A percentile compares a stretch with the other conserved stretches of the same genome.
Conservation (phyloP, 2,329 filamentous ascomycete genomes). For the Aspergillus pseudoviridinutans region DNA sequence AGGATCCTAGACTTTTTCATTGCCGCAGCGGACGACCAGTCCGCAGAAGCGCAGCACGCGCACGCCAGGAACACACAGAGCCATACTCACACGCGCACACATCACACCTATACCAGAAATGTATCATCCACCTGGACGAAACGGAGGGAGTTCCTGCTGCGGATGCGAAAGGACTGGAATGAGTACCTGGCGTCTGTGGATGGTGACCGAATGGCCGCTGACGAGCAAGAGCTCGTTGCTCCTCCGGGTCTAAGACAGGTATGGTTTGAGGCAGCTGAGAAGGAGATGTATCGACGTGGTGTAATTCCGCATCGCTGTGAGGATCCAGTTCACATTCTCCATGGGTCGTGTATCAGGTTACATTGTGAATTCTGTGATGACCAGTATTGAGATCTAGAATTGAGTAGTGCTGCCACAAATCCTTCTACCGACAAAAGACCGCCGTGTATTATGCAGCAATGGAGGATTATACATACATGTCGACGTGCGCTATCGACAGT, state of each 20-base stretch:
- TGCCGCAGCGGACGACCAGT: slow-evolving; percentile 16
- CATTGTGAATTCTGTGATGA: slow-evolving; percentile 18
- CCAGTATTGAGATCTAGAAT: neutral
- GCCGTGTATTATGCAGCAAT: too few species aligned
- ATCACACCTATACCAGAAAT: neutral
- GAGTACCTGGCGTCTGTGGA: slow-evolving; percentile 13
- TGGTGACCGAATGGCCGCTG: neutral
- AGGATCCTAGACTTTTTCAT: slow-evolving; percentile 20
- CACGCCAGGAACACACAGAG: neutral
- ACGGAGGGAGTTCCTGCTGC: slow-evolving; percentile 22
- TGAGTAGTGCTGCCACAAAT: neutral
- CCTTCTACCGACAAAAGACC: neutral
- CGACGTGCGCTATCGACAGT: neutral
- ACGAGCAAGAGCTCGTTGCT: neutral
- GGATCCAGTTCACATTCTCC: slow-evolving; percentile 16
- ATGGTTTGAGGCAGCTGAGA: slow-evolving; percentile 23
- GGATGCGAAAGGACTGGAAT: slow-evolving; percentile 20
- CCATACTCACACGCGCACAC: neutral
- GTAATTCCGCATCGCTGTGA: slow-evolving; percentile 19
- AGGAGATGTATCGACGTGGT: slow-evolving; percentile 16
- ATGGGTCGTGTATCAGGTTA: slow-evolving; percentile 15
- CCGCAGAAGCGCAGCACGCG: neutral
- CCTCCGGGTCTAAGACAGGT: slow-evolving; percentile 12
- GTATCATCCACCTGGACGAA: slow-evolving; percentile 16
- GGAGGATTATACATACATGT: neutral